Percentiles rank a stretch among this genome's conserved stretches.
These are phyloP conservation scores for Uronychia setigera DNA, from an alignment of 73 alveolate genomes.

Conservation along the genomic window DNA sequence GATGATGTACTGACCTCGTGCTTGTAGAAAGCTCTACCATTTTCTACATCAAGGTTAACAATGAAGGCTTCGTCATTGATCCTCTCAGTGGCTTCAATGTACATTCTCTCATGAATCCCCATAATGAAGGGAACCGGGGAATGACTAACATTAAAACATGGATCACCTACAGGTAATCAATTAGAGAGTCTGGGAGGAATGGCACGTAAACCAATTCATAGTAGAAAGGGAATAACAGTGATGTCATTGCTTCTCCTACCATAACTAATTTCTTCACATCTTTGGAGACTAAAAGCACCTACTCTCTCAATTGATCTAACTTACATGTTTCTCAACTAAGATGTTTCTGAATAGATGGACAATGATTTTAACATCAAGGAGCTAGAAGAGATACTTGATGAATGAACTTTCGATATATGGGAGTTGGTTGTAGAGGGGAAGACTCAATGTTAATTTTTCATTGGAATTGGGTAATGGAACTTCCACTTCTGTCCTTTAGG, in stretches of 20 bases:
- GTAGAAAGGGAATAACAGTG: slow-evolving; percentile 45
- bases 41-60: slow-evolving; percentile 24
- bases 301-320: neutral
- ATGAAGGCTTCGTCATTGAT: slow-evolving; percentile 51
- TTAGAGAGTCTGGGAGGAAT: slow-evolving; percentile 48
- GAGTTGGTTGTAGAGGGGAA: slow-evolving; percentile 34
- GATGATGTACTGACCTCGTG: too few relatives aligned
- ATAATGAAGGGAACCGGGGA: slow-evolving; percentile 54
- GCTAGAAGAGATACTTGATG: slow-evolving; percentile 28
- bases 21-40: neutral
- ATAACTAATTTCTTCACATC: slow-evolving; percentile 12
- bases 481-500: neutral
- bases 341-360: slow-evolving; percentile 23
- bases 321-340: slow-evolving; percentile 13
- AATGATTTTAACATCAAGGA: slow-evolving; percentile 31
- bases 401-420: slow-evolving; percentile 26
- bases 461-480: neutral
- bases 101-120: slow-evolving; percentile 33
- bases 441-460: slow-evolving; percentile 2
- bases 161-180: slow-evolving; percentile 35
- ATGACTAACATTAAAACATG: neutral
- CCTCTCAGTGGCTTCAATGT: slow-evolving; percentile 28
- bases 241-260: slow-evolving; percentile 51
- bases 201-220: slow-evolving; percentile 53
- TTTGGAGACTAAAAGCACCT: slow-evolving; percentile 26